Evolutionary conservation across 768 basidiomycete species (phyloP).

Genomic region (Serendipita sp.): DNA sequence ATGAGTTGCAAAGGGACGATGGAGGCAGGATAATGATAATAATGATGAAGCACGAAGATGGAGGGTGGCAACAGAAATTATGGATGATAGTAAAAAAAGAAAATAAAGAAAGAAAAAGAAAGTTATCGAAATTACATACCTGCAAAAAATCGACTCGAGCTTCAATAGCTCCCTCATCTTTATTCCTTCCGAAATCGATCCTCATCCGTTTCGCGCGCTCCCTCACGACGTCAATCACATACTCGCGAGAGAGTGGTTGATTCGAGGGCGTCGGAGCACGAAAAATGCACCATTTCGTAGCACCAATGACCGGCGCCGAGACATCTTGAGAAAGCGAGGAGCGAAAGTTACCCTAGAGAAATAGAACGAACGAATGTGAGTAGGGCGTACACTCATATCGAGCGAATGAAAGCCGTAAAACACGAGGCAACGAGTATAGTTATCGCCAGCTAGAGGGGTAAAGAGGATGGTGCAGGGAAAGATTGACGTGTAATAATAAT

Average conservation of each 20-base stretch:
- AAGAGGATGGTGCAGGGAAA: neutral
- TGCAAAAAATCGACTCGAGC: slow-evolving; percentile 50
- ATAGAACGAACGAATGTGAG: neutral
- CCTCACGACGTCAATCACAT: slow-evolving; percentile 46
- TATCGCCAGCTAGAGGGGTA: slow-evolving; percentile 1
- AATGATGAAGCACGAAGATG: neutral
- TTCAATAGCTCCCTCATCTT: neutral
- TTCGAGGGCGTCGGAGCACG: slow-evolving; percentile 25
- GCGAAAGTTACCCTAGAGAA: slow-evolving; percentile 51
- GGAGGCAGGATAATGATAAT: too few relatives aligned
- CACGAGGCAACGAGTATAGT: too few relatives aligned
- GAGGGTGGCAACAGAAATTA: neutral
- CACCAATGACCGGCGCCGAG: slow-evolving; percentile 38
- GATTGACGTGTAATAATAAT: too few relatives aligned
- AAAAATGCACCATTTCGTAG: slow-evolving; percentile 82
- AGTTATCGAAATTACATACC: slow-evolving; percentile 23
- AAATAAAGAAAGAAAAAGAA: slow-evolving; percentile 3
- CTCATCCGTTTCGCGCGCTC: slow-evolving; percentile 60
- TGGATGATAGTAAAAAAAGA: neutral
- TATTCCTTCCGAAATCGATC: slow-evolving; percentile 18
- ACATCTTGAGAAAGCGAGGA: slow-evolving; percentile 22
- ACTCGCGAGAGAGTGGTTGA: slow-evolving; percentile 26
- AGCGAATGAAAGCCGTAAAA: too few relatives aligned
- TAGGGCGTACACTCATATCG: too few relatives aligned
- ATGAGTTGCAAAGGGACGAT: too few relatives aligned